Conservation (phyloP, 2,329 filamentous ascomycete species). For the Botrytis pseudocinerea region DNA sequence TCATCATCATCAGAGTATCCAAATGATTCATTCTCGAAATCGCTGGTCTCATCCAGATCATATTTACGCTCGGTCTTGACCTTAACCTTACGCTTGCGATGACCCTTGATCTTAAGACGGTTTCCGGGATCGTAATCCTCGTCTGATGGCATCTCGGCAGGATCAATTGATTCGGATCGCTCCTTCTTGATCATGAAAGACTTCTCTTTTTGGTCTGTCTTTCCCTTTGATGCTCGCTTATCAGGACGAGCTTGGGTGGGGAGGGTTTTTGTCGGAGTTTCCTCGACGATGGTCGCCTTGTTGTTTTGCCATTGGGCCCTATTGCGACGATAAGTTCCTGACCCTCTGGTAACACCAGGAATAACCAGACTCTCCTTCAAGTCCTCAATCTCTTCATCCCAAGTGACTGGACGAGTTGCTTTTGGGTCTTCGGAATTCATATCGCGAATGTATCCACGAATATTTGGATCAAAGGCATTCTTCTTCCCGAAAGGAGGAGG, state of each 20-base stretch:
- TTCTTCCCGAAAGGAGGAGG: slow-evolving; percentile 36
- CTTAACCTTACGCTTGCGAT: slow-evolving; percentile 19
- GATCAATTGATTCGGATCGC: slow-evolving; percentile 11
- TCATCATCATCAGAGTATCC: background rate
- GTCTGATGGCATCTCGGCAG: slow-evolving; percentile 23
- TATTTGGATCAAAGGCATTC: slow-evolving; percentile 13
- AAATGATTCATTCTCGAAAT: background rate
- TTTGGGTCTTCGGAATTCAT: slow-evolving; percentile 18
- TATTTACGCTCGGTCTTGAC: background rate
- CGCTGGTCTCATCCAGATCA: background rate
- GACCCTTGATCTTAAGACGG: slow-evolving; percentile 13
- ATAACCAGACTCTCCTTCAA: slow-evolving; percentile 29
- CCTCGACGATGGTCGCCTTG: slow-evolving; percentile 1
- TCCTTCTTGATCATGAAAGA: slow-evolving; percentile 4
- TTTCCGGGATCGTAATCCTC: slow-evolving; percentile 24
- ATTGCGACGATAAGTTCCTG: slow-evolving; percentile 33
- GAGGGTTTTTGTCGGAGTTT: background rate
- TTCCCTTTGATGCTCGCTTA: background rate
- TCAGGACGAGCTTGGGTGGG: background rate
- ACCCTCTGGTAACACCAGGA: slow-evolving; percentile 33
- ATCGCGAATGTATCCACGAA: slow-evolving; percentile 37
- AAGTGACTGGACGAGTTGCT: slow-evolving; percentile 27
- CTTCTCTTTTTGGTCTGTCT: background rate
- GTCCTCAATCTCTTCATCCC: slow-evolving; percentile 32
- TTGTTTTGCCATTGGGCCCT: background rate